Percentiles rank a stretch among this genome's conserved stretches.
phyloP scores from a whole-genome alignment of 805 yeast genomes.

The Cyberlindnera amylophila region DNA sequence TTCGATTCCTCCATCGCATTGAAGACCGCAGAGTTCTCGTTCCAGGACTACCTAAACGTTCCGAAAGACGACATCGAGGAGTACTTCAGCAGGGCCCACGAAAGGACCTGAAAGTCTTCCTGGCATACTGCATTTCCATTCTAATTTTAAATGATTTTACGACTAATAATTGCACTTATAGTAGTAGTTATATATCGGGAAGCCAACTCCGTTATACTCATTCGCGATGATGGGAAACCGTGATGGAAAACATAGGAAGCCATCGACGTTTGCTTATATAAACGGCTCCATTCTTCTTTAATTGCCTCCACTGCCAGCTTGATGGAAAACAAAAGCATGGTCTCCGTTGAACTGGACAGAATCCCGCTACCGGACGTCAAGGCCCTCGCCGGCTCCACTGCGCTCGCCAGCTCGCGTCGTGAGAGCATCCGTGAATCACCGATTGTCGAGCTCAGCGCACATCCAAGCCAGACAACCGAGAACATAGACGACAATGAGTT shows the following conservation, averaged over 20 bases:
- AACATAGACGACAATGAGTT: constrained; percentile 20
- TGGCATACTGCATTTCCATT: too few relatives aligned
- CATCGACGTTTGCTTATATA: too few relatives aligned
- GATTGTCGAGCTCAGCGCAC: neutral
- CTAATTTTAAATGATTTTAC: neutral
- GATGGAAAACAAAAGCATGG: neutral
- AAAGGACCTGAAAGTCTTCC: neutral
- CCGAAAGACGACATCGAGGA: constrained; percentile 11
- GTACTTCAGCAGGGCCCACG: constrained; percentile 10
- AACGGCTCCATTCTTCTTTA: too few relatives aligned
- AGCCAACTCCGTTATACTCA: too few relatives aligned
- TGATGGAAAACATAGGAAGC: too few relatives aligned
- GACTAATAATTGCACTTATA: too few relatives aligned
- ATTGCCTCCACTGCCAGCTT: neutral
- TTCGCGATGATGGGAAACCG: too few relatives aligned
- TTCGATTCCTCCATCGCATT: constrained; percentile 11
- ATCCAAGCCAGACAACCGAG: neutral
- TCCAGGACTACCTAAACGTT: constrained; percentile 4
- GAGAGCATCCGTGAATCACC: neutral
- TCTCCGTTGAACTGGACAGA: neutral
- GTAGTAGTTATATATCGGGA: too few relatives aligned
- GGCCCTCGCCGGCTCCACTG: neutral
- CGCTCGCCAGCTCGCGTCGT: neutral
- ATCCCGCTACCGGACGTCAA: neutral
- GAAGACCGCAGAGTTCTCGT: constrained; percentile 8